Evolutionary conservation across 2,329 filamentous ascomycete species (phyloP), one percentile per base, ranked within the genome.

Genomic region (Colletotrichum nymphaeae): DNA sequence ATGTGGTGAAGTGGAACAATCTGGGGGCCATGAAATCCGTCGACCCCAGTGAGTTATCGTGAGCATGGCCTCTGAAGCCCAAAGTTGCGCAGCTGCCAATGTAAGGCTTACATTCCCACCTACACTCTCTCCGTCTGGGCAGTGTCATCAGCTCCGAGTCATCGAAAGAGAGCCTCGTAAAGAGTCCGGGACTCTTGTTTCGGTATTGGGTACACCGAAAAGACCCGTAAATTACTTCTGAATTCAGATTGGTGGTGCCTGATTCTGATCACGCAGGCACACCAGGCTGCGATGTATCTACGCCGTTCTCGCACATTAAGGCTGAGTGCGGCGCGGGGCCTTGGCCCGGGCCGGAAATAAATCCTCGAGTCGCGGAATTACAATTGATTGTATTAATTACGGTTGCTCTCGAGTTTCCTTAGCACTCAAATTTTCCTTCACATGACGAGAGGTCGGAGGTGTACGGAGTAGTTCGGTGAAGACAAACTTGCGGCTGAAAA

Each of bases 321-420:
- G 42, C 42, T 49, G 19, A 49, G 42, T 49, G 8, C 42, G 42
- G 42, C 42, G 42, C 7, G 19, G 42, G 19, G 42, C 8, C 42
- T 49, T 49, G 42, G 19, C 42, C 19, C 42, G 42, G 42, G 8
- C 42, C 16, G 19, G 19, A n/a, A 9, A n/a, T 22, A 22, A 49
- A 49, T 49, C 19, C 8, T 49, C 19, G 19, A 11, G 42, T 49
- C 19, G 4, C 42, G 42, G 42, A 49, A n/a, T 5, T 5, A 22
- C 4, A 4, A 3, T 8, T 22, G 19, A 1, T 9, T 49, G 42
- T 22, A 11, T 0, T 22, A 0, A 49, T 19, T 49, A n/a, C 0
- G 16, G 1, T 4, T 49, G 19, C 8, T 8, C 4, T 9, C 7
- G 0, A 49, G 0, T 22, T 22, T 11, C 8, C 19, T 49, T 11